A percentile compares a stretch with the other conserved stretches of the same genome.
These are phyloP conservation scores for Penicillium sp. DNA, from an alignment of 2,329 filamentous ascomycete species.

Conservation along the genomic window DNA sequence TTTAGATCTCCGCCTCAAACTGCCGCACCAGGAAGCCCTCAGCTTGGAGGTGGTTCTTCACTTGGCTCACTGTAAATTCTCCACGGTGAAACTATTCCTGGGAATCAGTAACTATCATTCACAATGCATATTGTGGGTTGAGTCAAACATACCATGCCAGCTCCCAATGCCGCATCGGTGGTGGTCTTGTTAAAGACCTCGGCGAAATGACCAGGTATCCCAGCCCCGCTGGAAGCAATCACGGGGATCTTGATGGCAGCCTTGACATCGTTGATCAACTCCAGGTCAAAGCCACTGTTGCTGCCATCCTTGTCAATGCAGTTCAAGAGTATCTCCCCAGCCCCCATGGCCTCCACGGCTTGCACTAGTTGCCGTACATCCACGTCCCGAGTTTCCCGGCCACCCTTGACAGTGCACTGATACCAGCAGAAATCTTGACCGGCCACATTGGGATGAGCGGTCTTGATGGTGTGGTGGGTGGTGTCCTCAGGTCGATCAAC, in stretches of 20 bases:
- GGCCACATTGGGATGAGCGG: slow-evolving; percentile 64
- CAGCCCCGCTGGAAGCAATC: slow-evolving; percentile 90
- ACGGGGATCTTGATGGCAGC: slow-evolving; percentile 83
- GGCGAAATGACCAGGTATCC: slow-evolving; percentile 79
- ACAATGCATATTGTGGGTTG: not conserved
- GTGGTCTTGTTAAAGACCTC: slow-evolving; percentile 84
- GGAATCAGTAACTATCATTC: not conserved
- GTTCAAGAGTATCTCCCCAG: slow-evolving; percentile 91
- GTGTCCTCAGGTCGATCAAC: slow-evolving; percentile 67
- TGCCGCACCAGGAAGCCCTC: slow-evolving; percentile 75
- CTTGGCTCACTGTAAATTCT: slow-evolving; percentile 90
- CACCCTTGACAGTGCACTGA: slow-evolving; percentile 94
- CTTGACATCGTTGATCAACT: slow-evolving; percentile 87
- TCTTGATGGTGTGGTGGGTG: slow-evolving; percentile 71
- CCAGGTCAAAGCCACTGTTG: slow-evolving; percentile 90
- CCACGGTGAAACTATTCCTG: slow-evolving; percentile 79
- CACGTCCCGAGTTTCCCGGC: slow-evolving; percentile 87
- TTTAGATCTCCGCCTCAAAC: slow-evolving; percentile 56
- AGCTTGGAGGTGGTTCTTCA: slow-evolving; percentile 75
- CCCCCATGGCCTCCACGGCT: slow-evolving; percentile 93
- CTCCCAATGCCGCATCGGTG: slow-evolving; percentile 89
- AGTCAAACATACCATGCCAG: slow-evolving; percentile 69
- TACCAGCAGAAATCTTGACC: slow-evolving; percentile 92
- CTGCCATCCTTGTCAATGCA: slow-evolving; percentile 97
- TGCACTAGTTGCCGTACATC: slow-evolving; percentile 84